phyloP scores from a whole-genome alignment of 306 rosid genomes.

The Pyrus pyrifolia region DNA sequence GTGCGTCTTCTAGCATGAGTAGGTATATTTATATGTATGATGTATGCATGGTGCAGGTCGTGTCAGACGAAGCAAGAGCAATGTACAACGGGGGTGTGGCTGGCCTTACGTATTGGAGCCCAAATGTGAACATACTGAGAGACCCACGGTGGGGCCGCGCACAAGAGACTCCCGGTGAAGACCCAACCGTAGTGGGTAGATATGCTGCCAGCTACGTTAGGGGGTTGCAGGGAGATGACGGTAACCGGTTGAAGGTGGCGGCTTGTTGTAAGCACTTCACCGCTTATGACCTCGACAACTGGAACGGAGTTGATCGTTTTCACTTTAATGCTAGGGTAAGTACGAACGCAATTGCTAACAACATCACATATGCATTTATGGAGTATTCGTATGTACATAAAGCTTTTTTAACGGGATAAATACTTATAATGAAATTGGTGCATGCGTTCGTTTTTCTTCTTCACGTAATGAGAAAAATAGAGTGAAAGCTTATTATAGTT shows the following conservation, averaged over 20 bases:
- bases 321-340: constrained; percentile 83
- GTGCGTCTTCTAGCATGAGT: neutral
- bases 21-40: neutral
- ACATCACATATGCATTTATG: neutral
- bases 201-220: constrained; percentile 71
- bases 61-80: constrained; percentile 93
- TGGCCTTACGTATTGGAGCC: constrained; percentile 91
- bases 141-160: constrained; percentile 98
- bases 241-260: constrained; percentile 67
- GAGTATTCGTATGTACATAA: too few species aligned
- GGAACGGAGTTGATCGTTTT: constrained; percentile 88
- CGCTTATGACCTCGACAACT: constrained; percentile 79
- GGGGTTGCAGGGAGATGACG: constrained; percentile 72
- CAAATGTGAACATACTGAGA: constrained; percentile 75
- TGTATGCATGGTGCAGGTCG: constrained; percentile 35
- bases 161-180: constrained; percentile 99
- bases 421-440: too few species aligned
- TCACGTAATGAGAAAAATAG: too few species aligned
- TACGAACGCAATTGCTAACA: neutral
- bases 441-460: too few species aligned
- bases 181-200: constrained; percentile 61
- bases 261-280: constrained; percentile 92
- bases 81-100: constrained; percentile 83
- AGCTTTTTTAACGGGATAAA: too few species aligned
- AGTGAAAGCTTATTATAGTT: neutral